Evolutionary conservation across 2,329 filamentous ascomycete species (phyloP).

Genomic region (Colletotrichum zoysiae): DNA sequence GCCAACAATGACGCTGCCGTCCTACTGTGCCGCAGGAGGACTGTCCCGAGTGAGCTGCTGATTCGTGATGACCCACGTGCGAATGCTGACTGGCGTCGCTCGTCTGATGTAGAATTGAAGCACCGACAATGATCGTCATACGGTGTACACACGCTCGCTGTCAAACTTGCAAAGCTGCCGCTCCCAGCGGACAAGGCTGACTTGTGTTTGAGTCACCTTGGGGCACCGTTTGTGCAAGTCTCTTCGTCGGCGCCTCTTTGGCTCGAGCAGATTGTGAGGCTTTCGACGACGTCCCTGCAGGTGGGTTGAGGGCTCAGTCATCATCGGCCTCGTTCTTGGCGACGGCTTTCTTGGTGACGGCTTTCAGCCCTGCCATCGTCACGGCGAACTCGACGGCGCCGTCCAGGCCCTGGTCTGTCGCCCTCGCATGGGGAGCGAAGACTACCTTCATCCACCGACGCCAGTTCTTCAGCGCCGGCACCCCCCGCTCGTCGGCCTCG

Average conservation of each 20-base stretch:
- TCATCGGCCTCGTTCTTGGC: constrained; percentile 40
- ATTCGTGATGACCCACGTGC: not conserved
- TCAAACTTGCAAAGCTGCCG: not conserved
- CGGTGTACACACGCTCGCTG: not conserved
- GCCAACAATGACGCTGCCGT: not conserved
- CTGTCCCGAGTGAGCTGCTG: not conserved
- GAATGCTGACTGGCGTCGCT: not conserved
- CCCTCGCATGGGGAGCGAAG: constrained; percentile 82
- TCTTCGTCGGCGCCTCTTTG: not conserved
- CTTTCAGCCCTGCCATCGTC: constrained; percentile 71
- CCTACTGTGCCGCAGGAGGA: not conserved
- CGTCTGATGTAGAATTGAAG: not conserved
- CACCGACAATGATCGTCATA: not conserved
- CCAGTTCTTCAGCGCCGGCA: constrained; percentile 69
- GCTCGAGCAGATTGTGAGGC: not conserved
- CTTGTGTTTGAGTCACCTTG: not conserved
- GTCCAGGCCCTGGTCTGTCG: constrained; percentile 61
- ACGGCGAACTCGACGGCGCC: constrained; percentile 81
- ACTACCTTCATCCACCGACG: constrained; percentile 88
- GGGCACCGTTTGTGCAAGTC: not conserved
- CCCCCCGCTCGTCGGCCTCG: constrained; percentile 57
- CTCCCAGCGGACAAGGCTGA: not conserved
- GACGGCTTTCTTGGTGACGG: constrained; percentile 49
- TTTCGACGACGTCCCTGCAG: not conserved
- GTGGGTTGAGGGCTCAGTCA: not conserved